Conservation (phyloP, 1,284 basidiomycete genomes). For the Gastroboletus turbinatus region DNA sequence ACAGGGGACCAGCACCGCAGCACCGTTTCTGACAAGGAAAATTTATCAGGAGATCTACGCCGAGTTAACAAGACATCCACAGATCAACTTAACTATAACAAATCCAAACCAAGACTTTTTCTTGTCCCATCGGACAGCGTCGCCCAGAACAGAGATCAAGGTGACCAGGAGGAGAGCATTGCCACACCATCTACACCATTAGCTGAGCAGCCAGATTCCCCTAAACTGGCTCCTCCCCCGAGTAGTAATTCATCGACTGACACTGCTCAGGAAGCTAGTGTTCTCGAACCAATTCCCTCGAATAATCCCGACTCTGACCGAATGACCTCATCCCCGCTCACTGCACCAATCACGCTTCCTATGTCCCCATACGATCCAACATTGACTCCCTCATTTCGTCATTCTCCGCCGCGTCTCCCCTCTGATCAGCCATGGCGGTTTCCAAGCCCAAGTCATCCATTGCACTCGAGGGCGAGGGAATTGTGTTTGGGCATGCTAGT, state of each 20-base stretch:
- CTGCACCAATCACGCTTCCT: conserved; percentile 39
- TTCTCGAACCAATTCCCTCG: background rate
- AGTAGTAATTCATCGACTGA: conserved; percentile 2
- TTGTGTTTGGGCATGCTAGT: conserved; percentile 63
- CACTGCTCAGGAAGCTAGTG: background rate
- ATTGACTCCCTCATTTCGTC: conserved; percentile 69
- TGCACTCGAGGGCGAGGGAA: conserved; percentile 60
- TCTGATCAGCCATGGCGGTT: conserved; percentile 77
- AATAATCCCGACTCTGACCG: conserved; percentile 8
- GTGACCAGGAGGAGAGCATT: conserved; percentile 11
- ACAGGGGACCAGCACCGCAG: conserved; percentile 35
- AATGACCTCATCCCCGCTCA: conserved; percentile 19
- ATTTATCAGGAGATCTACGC: conserved; percentile 33
- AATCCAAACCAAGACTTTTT: conserved; percentile 23
- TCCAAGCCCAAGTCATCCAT: conserved; percentile 67
- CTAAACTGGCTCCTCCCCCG: conserved; percentile 12
- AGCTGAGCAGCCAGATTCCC: conserved; percentile 18
- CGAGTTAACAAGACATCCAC: conserved; percentile 26
- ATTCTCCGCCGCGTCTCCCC: conserved; percentile 66
- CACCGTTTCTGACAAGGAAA: conserved; percentile 33
- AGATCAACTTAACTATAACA: conserved; percentile 17
- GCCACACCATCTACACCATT: conserved; percentile 5
- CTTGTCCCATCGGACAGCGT: conserved; percentile 21
- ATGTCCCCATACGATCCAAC: conserved; percentile 72
- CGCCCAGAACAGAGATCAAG: conserved; percentile 12